Evolutionary conservation across 139 green algal genomes (phyloP).

Genomic region (Desmodesmus armatus): DNA sequence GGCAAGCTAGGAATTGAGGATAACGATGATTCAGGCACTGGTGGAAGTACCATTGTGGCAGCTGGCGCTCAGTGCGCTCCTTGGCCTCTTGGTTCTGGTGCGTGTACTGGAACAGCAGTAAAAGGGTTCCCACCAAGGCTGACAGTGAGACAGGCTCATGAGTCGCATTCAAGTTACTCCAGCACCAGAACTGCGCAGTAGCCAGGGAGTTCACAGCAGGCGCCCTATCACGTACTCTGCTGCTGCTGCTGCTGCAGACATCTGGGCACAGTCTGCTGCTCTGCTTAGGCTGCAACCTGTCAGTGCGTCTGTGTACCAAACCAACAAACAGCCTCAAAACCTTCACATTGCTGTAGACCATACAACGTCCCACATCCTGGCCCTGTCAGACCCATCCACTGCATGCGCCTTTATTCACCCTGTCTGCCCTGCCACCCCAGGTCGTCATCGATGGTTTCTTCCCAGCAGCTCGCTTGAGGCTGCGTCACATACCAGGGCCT

Average conservation of each 20-base stretch:
- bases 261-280: too few relatives aligned
- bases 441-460: slow-evolving; percentile 33
- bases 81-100: slow-evolving; percentile 10
- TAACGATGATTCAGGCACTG: too few relatives aligned
- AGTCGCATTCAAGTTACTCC: background rate
- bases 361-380: too few relatives aligned
- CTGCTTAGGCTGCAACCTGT: too few relatives aligned
- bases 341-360: background rate
- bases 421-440: background rate
- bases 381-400: background rate
- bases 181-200: too few relatives aligned
- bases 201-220: too few relatives aligned
- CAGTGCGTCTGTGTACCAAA: too few relatives aligned
- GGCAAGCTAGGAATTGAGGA: too few relatives aligned
- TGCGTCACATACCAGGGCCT: slow-evolving; percentile 40
- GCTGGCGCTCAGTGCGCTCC: background rate
- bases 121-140: background rate
- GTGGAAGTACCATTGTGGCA: background rate
- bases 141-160: background rate
- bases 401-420: background rate
- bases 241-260: too few relatives aligned
- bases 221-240: too few relatives aligned
- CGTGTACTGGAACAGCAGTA: background rate
- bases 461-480: background rate
- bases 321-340: too few relatives aligned